Evolutionary conservation across 495 filamentous ascomycete genomes (phyloP).

Genomic region (Lophiostoma macrostomum): DNA sequence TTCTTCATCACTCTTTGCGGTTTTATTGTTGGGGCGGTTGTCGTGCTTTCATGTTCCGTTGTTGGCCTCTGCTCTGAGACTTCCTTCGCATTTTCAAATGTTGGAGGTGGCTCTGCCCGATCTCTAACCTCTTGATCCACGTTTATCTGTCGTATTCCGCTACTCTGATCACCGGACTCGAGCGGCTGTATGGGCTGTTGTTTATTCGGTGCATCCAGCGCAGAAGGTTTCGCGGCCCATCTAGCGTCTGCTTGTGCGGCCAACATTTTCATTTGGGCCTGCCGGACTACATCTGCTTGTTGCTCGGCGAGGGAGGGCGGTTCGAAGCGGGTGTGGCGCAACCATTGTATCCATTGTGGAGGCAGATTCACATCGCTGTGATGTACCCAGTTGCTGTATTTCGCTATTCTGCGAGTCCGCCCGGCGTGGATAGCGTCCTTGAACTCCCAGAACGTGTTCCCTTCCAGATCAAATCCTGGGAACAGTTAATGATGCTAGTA

Average conservation of each 20-base stretch:
- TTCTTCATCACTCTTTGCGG: conserved; percentile 8
- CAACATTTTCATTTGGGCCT: conserved; percentile 65
- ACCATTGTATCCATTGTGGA: conserved; percentile 94
- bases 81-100: neutral
- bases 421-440: conserved; percentile 56
- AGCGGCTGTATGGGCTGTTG: conserved; percentile 46
- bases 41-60: conserved; percentile 24
- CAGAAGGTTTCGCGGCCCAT: conserved; percentile 75
- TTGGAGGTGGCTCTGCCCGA: neutral
- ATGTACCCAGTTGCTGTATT: conserved; percentile 58
- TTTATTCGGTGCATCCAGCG: conserved; percentile 55
- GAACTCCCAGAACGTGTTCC: conserved; percentile 96
- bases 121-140: conserved; percentile 5
- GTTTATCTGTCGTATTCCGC: conserved; percentile 33
- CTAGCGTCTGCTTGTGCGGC: conserved; percentile 78
- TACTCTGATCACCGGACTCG: conserved; percentile 38
- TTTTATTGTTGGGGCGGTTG: conserved; percentile 31
- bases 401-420: conserved; percentile 63
- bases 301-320: conserved; percentile 78
- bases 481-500: neutral
- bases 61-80: neutral
- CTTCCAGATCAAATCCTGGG: conserved; percentile 75
- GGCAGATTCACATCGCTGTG: conserved; percentile 64
- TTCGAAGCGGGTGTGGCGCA: conserved; percentile 70
- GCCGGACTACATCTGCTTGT: conserved; percentile 62